phyloP scores from a whole-genome alignment of 208 protist genomes.

The Trypanosoma lewisi region DNA sequence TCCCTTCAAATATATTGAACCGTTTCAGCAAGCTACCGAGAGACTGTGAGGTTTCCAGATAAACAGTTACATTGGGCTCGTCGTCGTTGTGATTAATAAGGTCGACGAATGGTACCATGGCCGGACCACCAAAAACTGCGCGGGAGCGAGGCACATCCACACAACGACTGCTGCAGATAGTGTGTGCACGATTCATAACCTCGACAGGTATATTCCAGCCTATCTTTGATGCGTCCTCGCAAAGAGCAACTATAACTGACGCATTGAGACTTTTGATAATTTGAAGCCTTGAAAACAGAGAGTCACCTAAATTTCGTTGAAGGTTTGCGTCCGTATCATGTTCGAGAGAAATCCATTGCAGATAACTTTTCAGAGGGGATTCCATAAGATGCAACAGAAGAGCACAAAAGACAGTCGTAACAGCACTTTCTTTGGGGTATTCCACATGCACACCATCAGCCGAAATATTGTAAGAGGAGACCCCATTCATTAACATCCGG shows the following conservation, averaged over 20 bases:
- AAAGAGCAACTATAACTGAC: constrained; percentile 18
- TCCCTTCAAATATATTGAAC: constrained; percentile 23
- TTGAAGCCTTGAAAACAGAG: constrained; percentile 19
- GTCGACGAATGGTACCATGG: constrained; percentile 74
- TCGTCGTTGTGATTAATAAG: constrained; percentile 68
- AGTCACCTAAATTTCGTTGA: constrained; percentile 20
- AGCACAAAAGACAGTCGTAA: constrained; percentile 61
- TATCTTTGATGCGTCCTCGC: constrained; percentile 9
- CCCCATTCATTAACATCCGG: constrained; percentile 19
- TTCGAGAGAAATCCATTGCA: constrained; percentile 40
- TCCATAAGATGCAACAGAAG: constrained; percentile 32
- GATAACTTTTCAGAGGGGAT: constrained; percentile 41
- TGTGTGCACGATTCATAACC: constrained; percentile 41
- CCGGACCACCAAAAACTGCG: constrained; percentile 67
- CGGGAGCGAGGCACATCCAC: constrained; percentile 57
- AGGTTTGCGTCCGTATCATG: constrained; percentile 10
- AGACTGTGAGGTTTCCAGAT: constrained; percentile 22
- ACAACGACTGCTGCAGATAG: constrained; percentile 65
- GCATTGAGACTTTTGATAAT: constrained; percentile 36
- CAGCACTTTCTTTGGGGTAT: constrained; percentile 48
- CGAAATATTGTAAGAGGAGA: constrained; percentile 34
- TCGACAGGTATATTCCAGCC: constrained; percentile 28
- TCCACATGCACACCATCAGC: constrained; percentile 37
- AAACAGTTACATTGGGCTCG: constrained; percentile 46
- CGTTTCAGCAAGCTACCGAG: constrained; percentile 10